A percentile compares a stretch with the other conserved stretches of the same genome.
Evolutionary conservation across 148 eudicot species (phyloP).

Genomic region (Vaccinium myrtillus): DNA sequence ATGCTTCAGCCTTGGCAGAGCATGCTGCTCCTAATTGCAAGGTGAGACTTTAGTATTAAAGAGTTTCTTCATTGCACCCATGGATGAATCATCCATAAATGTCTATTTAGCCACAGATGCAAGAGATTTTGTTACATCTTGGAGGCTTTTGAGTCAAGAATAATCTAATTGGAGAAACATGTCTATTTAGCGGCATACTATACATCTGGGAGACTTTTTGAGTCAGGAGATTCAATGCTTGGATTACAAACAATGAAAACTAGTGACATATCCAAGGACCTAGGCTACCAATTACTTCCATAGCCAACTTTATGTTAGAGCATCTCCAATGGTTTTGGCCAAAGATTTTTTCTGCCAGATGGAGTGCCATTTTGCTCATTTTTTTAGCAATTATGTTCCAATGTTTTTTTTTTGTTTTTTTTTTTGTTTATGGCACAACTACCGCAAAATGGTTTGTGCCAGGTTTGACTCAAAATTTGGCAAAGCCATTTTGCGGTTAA

Average conservation of each 20-base stretch:
- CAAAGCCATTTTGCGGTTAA: background rate
- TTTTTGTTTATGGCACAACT: background rate
- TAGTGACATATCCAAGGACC: too few species aligned
- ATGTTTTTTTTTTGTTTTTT: background rate
- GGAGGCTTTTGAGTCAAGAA: background rate
- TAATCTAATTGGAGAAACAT: too few species aligned
- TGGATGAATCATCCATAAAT: background rate
- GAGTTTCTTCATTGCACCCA: background rate
- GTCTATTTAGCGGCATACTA: too few species aligned
- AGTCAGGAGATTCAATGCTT: background rate
- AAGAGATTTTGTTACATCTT: background rate
- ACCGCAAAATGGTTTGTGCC: background rate
- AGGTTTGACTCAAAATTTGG: background rate
- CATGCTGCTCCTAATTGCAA: slow-evolving; percentile 70
- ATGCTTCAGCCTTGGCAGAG: slow-evolving; percentile 59
- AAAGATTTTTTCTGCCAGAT: background rate
- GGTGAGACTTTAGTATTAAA: slow-evolving; percentile 24
- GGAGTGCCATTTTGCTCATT: background rate
- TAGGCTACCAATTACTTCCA: background rate
- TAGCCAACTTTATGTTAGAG: background rate
- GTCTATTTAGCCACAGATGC: background rate
- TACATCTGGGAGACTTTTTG: background rate
- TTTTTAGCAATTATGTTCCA: background rate
- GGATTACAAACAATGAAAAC: too few species aligned
- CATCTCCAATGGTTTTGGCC: background rate